Base-by-base conservation (phyloP, 169 alveolate species). In the Condylostoma magnum region DNA sequence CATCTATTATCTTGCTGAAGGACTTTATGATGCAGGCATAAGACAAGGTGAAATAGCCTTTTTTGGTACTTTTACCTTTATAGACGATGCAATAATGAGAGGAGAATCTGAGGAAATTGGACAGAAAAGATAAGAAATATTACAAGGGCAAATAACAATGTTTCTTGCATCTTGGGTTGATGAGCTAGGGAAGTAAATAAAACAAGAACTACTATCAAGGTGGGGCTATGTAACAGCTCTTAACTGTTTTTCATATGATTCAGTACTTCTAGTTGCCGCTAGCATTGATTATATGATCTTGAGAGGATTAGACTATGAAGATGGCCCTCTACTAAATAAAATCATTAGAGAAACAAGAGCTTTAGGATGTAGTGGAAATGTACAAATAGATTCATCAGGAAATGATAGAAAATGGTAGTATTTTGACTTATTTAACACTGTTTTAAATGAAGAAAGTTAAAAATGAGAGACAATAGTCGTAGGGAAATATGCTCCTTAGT, bases 11-110 rank as follows among this genome's bases (percentile, higher is more conserved):
- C 3, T 63, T 12, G 20, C 15, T 63, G 73, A 63, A 63, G 60
- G 28, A n/a, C 30, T 63, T 18, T 63, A 63, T 63, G 73, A 63
- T 43, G 3, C 33, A n/a, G 73, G 73, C 5, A 12, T 63, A 27
- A 63, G 73, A 43, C 38, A 41, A 41, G 73, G 1, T 1, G 25
- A 6, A 1, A 1, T 0, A 6, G 30, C n/a, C 31, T 25, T 2
- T 41, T 31, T n/a, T 27, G 30, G 31, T 28, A 27, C 20, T 53
- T 28, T n/a, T n/a, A n/a, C n/a, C n/a, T n/a, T n/a, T n/a, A n/a
- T n/a, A n/a, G n/a, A n/a, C n/a, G n/a, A n/a, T n/a, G n/a, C n/a
- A n/a, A n/a, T n/a, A n/a, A n/a, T n/a, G n/a, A n/a, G n/a, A n/a
- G n/a, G n/a, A n/a, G n/a, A n/a, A n/a, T n/a, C n/a, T n/a, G n/a